These are phyloP conservation scores for Erysimum cheiri DNA, from an alignment of 441 rosid species.

Conservation along the genomic window DNA sequence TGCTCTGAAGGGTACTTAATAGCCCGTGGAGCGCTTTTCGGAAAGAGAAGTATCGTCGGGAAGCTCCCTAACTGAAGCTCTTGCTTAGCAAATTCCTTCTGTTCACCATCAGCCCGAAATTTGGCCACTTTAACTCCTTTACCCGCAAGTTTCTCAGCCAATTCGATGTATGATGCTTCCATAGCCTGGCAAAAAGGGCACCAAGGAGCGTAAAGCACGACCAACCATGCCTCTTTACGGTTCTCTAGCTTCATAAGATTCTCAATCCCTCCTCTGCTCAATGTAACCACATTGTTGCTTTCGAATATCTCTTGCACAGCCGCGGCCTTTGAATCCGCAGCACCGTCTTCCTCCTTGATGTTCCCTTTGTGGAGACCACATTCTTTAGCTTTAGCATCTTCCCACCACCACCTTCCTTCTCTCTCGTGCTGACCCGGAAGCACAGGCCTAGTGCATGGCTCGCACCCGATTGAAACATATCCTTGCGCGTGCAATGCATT, in stretches of 20 bases:
- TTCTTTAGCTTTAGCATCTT: conserved; percentile 65
- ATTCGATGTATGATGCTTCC: conserved; percentile 56
- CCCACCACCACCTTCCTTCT: conserved; percentile 78
- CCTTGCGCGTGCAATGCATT: conserved; percentile 57
- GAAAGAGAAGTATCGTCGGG: conserved; percentile 59
- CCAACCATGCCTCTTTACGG: conserved; percentile 57
- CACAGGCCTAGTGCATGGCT: conserved; percentile 60
- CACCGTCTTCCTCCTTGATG: conserved; percentile 45
- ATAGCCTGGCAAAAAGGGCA: conserved; percentile 64
- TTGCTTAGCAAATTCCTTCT: conserved; percentile 55
- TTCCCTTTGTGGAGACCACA: conserved; percentile 66
- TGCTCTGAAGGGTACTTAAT: conserved; percentile 61
- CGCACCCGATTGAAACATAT: conserved; percentile 62
- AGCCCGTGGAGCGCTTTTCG: conserved; percentile 50
- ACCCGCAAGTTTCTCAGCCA: conserved; percentile 52
- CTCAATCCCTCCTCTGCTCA: conserved; percentile 57
- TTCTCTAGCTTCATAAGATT: conserved; percentile 51
- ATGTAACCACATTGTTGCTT: conserved; percentile 43
- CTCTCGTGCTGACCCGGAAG: conserved; percentile 67
- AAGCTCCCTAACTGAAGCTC: conserved; percentile 54
- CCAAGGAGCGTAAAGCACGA: conserved; percentile 67
- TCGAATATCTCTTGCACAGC: conserved; percentile 50
- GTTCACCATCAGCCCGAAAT: conserved; percentile 57
- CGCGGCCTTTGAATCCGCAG: conserved; percentile 25
- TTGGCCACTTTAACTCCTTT: conserved; percentile 61